Base-by-base conservation (phyloP, 1,139 yeast species). In the Scheffersomyces illinoinensis region DNA sequence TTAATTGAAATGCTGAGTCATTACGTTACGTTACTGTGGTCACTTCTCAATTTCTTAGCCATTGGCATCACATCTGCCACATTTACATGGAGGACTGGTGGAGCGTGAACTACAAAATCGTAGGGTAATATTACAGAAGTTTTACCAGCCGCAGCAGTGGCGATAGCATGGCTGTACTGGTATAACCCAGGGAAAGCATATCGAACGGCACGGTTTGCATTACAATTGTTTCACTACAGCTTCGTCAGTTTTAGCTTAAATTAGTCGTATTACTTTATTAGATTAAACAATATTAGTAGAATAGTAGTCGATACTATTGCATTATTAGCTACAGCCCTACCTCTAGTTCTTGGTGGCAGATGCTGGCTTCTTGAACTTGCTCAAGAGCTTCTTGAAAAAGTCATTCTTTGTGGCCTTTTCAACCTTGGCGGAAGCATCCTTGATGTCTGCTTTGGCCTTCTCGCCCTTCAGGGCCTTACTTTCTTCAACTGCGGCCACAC, bases 361-460 rank as follows among this genome's bases (percentile, higher is more conserved):
- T 20, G 65, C 24, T 53, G 80, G 71, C 71, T 80, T 79, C 78
- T 81, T 85, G 69, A 85, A 76, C 71, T 79, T 82, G 64, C 74
- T 70, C 62, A 81, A 68, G 59, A 83, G 71, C 72, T 78, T 84
- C 79, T 82, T 84, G 75, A 83, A 77, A 70, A 82, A 74, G 62
- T 79, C 78, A 68, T 77, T 78, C 82, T 82, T 77, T 48, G 70
- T 74, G 56, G 72, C 76, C 64, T 75, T 76, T 56, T 73, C 77
- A 56, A 68, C 74, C 61, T 73, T 71, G 52, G 64, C 66, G 20
- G 76, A 65, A 53, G 71, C 63, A 49, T 69, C 68, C 59, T 70
- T 71, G 55, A 73, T 74, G 53, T 73, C 75, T 26, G 72, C 73
- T 67, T 74, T 70, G 55, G 78, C 77, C 57, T 64, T 71, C 59